A percentile compares a stretch with the other conserved stretches of the same genome.
Evolutionary conservation across 2,329 filamentous ascomycete genomes (phyloP).

Genomic region (Erysiphe pisi): DNA sequence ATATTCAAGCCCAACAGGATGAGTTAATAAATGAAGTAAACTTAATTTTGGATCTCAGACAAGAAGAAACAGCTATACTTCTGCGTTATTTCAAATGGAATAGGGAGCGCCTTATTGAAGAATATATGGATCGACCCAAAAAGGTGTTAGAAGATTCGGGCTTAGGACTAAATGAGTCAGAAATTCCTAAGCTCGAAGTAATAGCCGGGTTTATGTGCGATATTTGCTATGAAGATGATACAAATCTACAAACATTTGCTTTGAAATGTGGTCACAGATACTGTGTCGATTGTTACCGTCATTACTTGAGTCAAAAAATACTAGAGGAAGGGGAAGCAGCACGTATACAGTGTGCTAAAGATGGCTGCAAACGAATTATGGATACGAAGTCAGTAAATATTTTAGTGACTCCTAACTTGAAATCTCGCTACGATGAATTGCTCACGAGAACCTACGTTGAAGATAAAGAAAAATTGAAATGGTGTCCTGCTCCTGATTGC

Average conservation of each 20-base stretch:
- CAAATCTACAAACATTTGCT: conserved; percentile 69
- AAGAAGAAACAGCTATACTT: conserved; percentile 82
- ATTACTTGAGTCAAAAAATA: conserved; percentile 89
- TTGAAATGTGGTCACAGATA: conserved; percentile 94
- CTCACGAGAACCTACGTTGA: conserved; percentile 93
- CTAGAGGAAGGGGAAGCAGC: conserved; percentile 90
- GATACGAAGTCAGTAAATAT: conserved; percentile 80
- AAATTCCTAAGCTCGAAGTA: conserved; percentile 56
- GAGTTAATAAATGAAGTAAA: conserved; percentile 82
- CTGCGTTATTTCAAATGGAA: conserved; percentile 90
- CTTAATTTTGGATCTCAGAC: conserved; percentile 75
- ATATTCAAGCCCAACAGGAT: conserved; percentile 78
- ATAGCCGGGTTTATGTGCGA: conserved; percentile 76
- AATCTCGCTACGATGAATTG: conserved; percentile 63
- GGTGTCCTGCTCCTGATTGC: conserved; percentile 98
- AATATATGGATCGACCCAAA: conserved; percentile 84
- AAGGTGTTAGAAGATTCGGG: conserved; percentile 76
- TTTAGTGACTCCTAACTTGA: conserved; percentile 50
- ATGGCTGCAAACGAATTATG: conserved; percentile 78
- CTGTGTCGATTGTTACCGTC: conserved; percentile 82
- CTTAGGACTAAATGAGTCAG: conserved; percentile 53
- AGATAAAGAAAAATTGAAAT: conserved; percentile 89
- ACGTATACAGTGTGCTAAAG: conserved; percentile 82
- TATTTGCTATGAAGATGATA: conserved; percentile 87
- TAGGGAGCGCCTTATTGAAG: conserved; percentile 85